Conservation (phyloP, 768 basidiomycete genomes). For the Hygrocybe coccinea region DNA sequence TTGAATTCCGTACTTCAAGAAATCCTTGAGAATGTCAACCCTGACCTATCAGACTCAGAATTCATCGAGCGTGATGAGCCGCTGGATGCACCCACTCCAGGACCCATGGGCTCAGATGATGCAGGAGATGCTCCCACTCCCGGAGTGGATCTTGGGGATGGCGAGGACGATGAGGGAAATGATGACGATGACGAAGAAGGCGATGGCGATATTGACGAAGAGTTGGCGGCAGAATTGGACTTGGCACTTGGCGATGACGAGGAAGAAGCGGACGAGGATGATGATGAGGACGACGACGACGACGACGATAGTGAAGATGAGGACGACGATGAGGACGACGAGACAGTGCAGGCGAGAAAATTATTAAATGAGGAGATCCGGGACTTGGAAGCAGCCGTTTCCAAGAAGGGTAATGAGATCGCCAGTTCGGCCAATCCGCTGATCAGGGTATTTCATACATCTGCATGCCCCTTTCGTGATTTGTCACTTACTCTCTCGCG, state of each 20-base stretch:
- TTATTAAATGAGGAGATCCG: slow-evolving; percentile 84
- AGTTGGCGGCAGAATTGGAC: slow-evolving; percentile 83
- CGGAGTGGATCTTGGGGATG: slow-evolving; percentile 51
- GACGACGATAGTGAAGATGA: slow-evolving; percentile 67
- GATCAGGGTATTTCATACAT: slow-evolving; percentile 54
- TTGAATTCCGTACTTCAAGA: slow-evolving; percentile 40
- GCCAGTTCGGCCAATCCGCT: slow-evolving; percentile 80
- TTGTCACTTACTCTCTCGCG: neutral
- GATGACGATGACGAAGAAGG: slow-evolving; percentile 53
- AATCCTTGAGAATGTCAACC: slow-evolving; percentile 85
- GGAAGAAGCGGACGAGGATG: slow-evolving; percentile 52
- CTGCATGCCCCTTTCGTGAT: no score
- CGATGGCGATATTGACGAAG: slow-evolving; percentile 83
- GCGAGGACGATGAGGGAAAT: slow-evolving; percentile 54
- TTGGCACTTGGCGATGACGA: slow-evolving; percentile 72
- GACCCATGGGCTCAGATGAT: slow-evolving; percentile 46
- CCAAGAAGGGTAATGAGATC: slow-evolving; percentile 80
- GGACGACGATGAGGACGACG: slow-evolving; percentile 81
- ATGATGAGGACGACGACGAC: slow-evolving; percentile 60
- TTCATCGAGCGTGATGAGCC: slow-evolving; percentile 67
- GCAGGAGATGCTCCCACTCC: slow-evolving; percentile 59
- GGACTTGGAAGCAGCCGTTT: slow-evolving; percentile 82
- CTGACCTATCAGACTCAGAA: slow-evolving; percentile 85
- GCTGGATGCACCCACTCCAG: slow-evolving; percentile 68
- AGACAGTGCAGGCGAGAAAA: slow-evolving; percentile 70